phyloP scores from a whole-genome alignment of 2,329 filamentous ascomycete genomes.

The Ceratocystis colombiana region DNA sequence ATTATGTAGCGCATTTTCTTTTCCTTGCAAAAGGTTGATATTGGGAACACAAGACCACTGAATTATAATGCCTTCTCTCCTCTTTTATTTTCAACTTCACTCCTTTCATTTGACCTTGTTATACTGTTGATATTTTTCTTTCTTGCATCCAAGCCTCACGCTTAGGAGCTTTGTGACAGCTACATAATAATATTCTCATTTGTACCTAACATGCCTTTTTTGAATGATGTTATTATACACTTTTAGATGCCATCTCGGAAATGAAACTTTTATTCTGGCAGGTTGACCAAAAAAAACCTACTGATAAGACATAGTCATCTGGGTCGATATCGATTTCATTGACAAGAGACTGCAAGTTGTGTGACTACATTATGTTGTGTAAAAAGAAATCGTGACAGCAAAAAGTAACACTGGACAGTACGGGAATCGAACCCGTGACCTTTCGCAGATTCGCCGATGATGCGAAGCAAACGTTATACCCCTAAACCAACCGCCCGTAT shows the following conservation, averaged over 20 bases:
- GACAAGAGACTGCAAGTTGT: too few species aligned
- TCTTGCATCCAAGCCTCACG: not conserved
- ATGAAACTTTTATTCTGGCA: not conserved
- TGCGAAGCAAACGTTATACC: conserved; percentile 24
- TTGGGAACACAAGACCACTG: conserved; percentile 8
- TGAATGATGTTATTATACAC: not conserved
- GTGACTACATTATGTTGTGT: not conserved
- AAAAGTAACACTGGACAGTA: conserved; percentile 20
- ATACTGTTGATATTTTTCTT: not conserved
- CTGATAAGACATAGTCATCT: not conserved
- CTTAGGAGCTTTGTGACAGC: not conserved
- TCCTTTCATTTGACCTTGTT: not conserved
- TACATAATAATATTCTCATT: not conserved
- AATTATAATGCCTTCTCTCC: conserved; percentile 2
- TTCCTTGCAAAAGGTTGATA: not conserved
- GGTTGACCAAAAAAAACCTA: not conserved
- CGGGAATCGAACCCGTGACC: conserved; percentile 25
- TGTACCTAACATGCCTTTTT: not conserved
- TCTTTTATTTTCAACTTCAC: not conserved
- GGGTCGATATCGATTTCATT: not conserved
- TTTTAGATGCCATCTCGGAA: not conserved
- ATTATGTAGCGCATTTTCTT: not conserved
- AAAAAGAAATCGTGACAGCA: not conserved
- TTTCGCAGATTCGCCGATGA: conserved; percentile 23
- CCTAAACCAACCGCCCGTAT: conserved; percentile 23